These are phyloP conservation scores for Umbelopsis isabellina DNA, from an alignment of 192 early-diverging fungal genomes.

Conservation along the genomic window DNA sequence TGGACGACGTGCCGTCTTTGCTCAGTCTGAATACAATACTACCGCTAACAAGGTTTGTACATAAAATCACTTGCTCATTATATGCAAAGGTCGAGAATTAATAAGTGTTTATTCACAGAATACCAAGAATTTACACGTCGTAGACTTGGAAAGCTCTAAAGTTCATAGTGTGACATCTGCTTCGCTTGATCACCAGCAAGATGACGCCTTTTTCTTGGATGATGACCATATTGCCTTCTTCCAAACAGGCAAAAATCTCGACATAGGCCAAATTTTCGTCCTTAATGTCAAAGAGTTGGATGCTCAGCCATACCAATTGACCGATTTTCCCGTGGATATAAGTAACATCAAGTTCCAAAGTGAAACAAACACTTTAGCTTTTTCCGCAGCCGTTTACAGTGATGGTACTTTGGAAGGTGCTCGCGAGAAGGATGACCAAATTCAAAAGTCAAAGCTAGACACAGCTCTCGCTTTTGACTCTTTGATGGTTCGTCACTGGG, in stretches of 20 bases:
- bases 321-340: constrained; percentile 57
- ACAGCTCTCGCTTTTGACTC: constrained; percentile 67
- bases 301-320: constrained; percentile 47
- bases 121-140: constrained; percentile 55
- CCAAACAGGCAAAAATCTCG: constrained; percentile 20
- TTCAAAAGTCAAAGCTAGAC: constrained; percentile 49
- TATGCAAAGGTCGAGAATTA: not conserved
- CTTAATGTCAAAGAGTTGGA: constrained; percentile 29
- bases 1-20: constrained; percentile 55
- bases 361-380: constrained; percentile 55
- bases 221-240: constrained; percentile 48
- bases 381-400: constrained; percentile 71
- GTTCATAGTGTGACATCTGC: constrained; percentile 49
- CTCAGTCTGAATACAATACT: constrained; percentile 63
- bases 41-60: constrained; percentile 41
- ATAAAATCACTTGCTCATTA: not conserved
- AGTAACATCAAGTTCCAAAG: constrained; percentile 60
- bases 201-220: constrained; percentile 53
- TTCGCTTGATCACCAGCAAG: constrained; percentile 39
- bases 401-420: constrained; percentile 60
- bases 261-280: constrained; percentile 50
- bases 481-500: constrained; percentile 87
- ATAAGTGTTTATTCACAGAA: too few species aligned
- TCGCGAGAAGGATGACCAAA: constrained; percentile 51
- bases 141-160: constrained; percentile 45